Evolutionary conservation across 73 alveolate species (phyloP).

Genomic region (Blepharisma japonicum): DNA sequence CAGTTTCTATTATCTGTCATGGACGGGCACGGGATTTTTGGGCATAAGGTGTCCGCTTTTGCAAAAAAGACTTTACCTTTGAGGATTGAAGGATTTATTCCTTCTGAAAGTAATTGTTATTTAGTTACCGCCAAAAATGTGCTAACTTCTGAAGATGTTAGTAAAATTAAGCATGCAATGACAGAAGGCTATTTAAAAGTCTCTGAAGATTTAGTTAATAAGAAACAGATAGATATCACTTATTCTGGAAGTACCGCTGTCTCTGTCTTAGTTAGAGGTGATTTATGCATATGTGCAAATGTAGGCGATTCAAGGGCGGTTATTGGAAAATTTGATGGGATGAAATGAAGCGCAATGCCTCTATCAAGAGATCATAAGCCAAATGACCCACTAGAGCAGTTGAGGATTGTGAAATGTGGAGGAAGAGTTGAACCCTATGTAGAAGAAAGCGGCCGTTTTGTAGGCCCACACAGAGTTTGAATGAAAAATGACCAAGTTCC

Average conservation of each 20-base stretch:
- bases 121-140: background rate
- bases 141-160: background rate
- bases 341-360: constrained; percentile 50
- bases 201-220: constrained; percentile 29
- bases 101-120: background rate
- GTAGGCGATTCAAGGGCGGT: constrained; percentile 80
- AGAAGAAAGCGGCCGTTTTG: constrained; percentile 49
- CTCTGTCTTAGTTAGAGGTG: constrained; percentile 45
- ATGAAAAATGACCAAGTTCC: constrained; percentile 83
- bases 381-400: constrained; percentile 74
- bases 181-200: constrained; percentile 37
- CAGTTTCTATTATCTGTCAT: constrained; percentile 79
- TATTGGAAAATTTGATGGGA: constrained; percentile 50
- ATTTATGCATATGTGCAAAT: constrained; percentile 62
- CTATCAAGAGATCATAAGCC: constrained; percentile 90
- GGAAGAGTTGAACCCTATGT: constrained; percentile 85
- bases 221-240: constrained; percentile 57
- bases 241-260: constrained; percentile 73
- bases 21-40: constrained; percentile 97
- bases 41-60: constrained; percentile 87
- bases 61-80: constrained; percentile 68
- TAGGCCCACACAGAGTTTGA: constrained; percentile 97
- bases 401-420: constrained; percentile 65
- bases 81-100: constrained; percentile 28
- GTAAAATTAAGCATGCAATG: constrained; percentile 21